Conservation (phyloP, 1,139 yeast genomes). For the Candida pseudoviswanathii region DNA sequence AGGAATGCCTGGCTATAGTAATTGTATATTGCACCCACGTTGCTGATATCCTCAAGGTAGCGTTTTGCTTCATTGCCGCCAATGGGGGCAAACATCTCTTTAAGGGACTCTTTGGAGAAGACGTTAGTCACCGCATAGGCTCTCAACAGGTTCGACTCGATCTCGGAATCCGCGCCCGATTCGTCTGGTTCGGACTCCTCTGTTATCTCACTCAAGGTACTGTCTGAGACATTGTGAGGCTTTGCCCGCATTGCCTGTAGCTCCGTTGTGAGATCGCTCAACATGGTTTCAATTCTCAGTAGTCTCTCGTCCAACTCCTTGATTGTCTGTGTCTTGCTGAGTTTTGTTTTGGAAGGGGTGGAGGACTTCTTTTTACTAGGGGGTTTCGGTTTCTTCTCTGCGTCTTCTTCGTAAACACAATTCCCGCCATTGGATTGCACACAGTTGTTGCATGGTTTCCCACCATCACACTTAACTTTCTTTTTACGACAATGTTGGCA, state of each 20-base stretch:
- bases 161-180: slow-evolving; percentile 8
- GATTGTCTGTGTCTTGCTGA: slow-evolving; percentile 7
- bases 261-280: slow-evolving; percentile 7
- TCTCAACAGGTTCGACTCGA: slow-evolving; percentile 27
- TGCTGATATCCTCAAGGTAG: slow-evolving; percentile 24
- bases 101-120: slow-evolving; percentile 34
- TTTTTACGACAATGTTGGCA: slow-evolving; percentile 53
- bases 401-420: slow-evolving; percentile 31
- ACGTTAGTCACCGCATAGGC: slow-evolving; percentile 38
- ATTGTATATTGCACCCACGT: slow-evolving; percentile 19
- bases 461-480: slow-evolving; percentile 54
- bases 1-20: slow-evolving; percentile 11
- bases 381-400: slow-evolving; percentile 18
- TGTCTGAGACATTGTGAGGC: neutral
- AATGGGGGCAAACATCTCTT: slow-evolving; percentile 26
- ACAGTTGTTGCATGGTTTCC: slow-evolving; percentile 46
- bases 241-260: slow-evolving; percentile 10
- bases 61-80: slow-evolving; percentile 17
- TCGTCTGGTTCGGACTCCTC: slow-evolving; percentile 5
- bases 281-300: slow-evolving; percentile 12
- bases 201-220: neutral
- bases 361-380: slow-evolving; percentile 1
- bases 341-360: slow-evolving; percentile 9
- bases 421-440: slow-evolving; percentile 23
- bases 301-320: slow-evolving; percentile 12